phyloP scores from a whole-genome alignment of 257 asterid species.

The Rubia yunnanensis region DNA sequence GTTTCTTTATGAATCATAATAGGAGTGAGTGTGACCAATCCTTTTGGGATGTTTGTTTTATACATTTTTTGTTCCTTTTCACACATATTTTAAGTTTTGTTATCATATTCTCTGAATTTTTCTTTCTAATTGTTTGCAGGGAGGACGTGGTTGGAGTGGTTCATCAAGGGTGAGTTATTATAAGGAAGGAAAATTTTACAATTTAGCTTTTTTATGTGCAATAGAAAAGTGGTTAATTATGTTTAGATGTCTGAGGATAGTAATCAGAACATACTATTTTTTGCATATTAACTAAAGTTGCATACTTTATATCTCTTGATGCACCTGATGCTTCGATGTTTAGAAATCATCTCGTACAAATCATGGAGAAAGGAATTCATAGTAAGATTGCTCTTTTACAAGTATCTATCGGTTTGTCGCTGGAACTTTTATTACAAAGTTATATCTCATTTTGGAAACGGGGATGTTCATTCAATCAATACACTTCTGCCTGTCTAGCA shows the following conservation, averaged over 20 bases:
- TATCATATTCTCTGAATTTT: not conserved
- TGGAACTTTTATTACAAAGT: not conserved
- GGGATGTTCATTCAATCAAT: not conserved
- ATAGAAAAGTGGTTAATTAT: not conserved
- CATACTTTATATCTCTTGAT: not conserved
- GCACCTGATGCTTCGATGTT: too few relatives aligned
- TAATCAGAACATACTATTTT: not conserved
- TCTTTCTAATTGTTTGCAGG: slow-evolving; percentile 36
- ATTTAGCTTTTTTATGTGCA: not conserved
- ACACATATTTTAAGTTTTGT: not conserved
- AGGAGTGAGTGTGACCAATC: not conserved
- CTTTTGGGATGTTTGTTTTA: not conserved
- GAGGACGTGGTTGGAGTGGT: slow-evolving; percentile 27
- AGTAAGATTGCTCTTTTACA: not conserved
- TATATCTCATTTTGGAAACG: not conserved
- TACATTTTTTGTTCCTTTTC: not conserved
- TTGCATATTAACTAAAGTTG: not conserved
- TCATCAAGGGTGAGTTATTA: slow-evolving; percentile 42
- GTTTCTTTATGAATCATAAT: not conserved
- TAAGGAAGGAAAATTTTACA: not conserved
- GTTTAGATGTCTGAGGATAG: not conserved
- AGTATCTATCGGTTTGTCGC: not conserved
- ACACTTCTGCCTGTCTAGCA: not conserved
- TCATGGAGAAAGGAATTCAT: too few relatives aligned
- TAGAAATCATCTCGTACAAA: too few relatives aligned